These are phyloP conservation scores for Aspergillus udagawae DNA, from an alignment of 2,329 filamentous ascomycete species.

Conservation along the genomic window DNA sequence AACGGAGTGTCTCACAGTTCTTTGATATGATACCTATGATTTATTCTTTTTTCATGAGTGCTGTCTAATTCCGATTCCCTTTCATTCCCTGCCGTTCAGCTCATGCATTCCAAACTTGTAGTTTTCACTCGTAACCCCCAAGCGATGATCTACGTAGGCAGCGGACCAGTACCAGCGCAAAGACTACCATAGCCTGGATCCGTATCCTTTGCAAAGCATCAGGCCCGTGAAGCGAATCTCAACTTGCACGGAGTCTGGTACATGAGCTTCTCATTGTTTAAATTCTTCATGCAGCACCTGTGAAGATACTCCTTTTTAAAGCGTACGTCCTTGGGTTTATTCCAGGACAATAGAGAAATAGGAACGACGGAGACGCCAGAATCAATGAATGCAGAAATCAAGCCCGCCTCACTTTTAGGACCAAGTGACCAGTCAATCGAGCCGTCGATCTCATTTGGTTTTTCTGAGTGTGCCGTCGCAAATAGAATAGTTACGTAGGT, in stretches of 20 bases:
- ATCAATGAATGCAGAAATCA: not conserved
- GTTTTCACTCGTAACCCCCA: not conserved
- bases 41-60: conserved; percentile 20
- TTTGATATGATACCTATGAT: conserved; percentile 32
- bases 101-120: not conserved
- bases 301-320: not conserved
- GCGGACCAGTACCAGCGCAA: not conserved
- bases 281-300: not conserved
- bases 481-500: not conserved
- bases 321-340: not conserved
- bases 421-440: not conserved
- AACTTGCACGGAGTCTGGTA: not conserved
- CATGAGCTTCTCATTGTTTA: not conserved
- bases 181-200: not conserved
- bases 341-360: not conserved
- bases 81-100: not conserved
- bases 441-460: not conserved
- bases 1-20: conserved; percentile 23
- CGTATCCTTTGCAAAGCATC: not conserved
- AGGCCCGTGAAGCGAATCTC: not conserved
- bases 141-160: not conserved
- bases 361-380: not conserved
- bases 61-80: conserved; percentile 9
- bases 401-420: not conserved
- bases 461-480: not conserved